Conservation (phyloP, 2,329 filamentous ascomycete species). For the Sporothrix inflata region DNA sequence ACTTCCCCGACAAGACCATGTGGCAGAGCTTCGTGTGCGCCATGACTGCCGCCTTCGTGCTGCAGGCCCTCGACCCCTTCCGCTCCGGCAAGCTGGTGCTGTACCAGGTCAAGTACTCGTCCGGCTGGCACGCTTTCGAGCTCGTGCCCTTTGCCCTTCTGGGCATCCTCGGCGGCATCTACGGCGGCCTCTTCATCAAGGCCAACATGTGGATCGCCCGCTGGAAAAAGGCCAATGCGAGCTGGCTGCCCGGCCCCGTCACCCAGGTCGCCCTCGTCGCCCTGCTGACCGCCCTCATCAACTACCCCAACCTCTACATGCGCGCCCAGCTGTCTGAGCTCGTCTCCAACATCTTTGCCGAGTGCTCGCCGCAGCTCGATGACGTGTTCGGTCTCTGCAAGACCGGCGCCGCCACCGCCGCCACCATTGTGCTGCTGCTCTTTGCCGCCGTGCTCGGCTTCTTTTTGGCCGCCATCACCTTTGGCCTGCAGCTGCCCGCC, state of each 20-base stretch:
- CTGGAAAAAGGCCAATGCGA: constrained; percentile 69
- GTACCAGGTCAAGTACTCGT: constrained; percentile 92
- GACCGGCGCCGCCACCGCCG: constrained; percentile 78
- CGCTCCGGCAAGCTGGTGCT: constrained; percentile 92
- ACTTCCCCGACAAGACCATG: constrained; percentile 99
- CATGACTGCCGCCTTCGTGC: constrained; percentile 94
- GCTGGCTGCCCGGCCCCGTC: constrained; percentile 71
- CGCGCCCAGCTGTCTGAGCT: constrained; percentile 89
- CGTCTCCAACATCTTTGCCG: constrained; percentile 87
- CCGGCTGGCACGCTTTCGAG: constrained; percentile 93
- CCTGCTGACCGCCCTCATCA: constrained; percentile 81
- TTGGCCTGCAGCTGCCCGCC: constrained; percentile 90
- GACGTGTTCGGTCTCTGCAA: constrained; percentile 92
- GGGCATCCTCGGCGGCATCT: constrained; percentile 88
- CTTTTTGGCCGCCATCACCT: constrained; percentile 82
- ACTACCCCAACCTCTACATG: constrained; percentile 97
- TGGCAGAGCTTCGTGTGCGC: constrained; percentile 99
- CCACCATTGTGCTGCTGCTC: constrained; percentile 80
- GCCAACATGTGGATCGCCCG: constrained; percentile 84
- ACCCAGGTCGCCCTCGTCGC: constrained; percentile 80
- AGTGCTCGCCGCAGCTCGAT: constrained; percentile 80
- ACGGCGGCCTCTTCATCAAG: constrained; percentile 93
- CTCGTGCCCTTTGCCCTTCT: constrained; percentile 84
- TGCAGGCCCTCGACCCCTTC: constrained; percentile 93
- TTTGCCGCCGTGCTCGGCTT: constrained; percentile 84